phyloP scores from a whole-genome alignment of 805 yeast genomes.

The Candida michaelii region DNA sequence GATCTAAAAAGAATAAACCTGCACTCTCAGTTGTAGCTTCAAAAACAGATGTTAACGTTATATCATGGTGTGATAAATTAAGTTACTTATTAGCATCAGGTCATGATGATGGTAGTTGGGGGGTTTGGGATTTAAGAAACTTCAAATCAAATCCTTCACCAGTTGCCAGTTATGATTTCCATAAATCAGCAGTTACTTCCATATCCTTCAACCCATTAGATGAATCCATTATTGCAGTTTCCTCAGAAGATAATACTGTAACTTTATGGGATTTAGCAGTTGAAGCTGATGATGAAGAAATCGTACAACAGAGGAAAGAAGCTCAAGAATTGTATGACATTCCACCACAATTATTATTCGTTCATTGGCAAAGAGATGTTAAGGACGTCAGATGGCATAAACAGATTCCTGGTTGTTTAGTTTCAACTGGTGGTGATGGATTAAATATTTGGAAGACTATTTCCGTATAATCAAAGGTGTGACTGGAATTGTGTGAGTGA shows the following conservation, averaged over 20 bases:
- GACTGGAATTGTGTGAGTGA: no score
- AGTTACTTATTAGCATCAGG: slow-evolving; percentile 90
- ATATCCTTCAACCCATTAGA: slow-evolving; percentile 93
- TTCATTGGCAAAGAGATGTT: slow-evolving; percentile 97
- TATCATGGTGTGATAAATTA: slow-evolving; percentile 90
- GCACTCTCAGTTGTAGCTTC: slow-evolving; percentile 84
- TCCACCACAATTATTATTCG: slow-evolving; percentile 93
- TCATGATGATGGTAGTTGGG: slow-evolving; percentile 97
- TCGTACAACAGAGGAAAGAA: slow-evolving; percentile 78
- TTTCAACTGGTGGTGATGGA: slow-evolving; percentile 95
- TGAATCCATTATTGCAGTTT: slow-evolving; percentile 93
- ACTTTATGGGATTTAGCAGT: slow-evolving; percentile 98
- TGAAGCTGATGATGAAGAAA: slow-evolving; percentile 98
- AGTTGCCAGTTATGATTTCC: slow-evolving; percentile 94
- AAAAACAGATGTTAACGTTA: slow-evolving; percentile 83
- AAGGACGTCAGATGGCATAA: slow-evolving; percentile 98
- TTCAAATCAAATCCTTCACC: slow-evolving; percentile 66
- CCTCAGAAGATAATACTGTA: slow-evolving; percentile 95
- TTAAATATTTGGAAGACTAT: slow-evolving; percentile 95
- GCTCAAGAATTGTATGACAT: slow-evolving; percentile 79
- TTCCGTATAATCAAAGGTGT: no score
- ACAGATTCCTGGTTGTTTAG: slow-evolving; percentile 94
- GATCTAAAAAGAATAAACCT: slow-evolving; percentile 89
- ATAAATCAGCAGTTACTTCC: slow-evolving; percentile 88
- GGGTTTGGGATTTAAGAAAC: slow-evolving; percentile 95